Percentiles rank a stretch among this genome's conserved stretches.
Conservation (phyloP, 208 protist genomes). For the Strigomonas culicis region DNA sequence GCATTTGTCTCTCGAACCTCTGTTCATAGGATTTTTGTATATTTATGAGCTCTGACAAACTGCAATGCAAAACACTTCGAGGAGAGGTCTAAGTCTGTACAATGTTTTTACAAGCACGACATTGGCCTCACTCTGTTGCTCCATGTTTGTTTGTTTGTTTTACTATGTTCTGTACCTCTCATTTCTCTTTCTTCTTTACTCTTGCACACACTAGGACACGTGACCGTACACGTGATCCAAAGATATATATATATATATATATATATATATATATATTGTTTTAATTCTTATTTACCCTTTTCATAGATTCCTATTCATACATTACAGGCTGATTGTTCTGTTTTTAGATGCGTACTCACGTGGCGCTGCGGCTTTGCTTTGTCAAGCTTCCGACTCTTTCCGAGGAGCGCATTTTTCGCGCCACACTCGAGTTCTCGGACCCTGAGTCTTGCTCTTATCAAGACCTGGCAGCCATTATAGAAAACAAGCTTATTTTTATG, state of each 20-base stretch:
- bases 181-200: too few relatives aligned
- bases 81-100: too few relatives aligned
- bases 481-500: slow-evolving; percentile 80
- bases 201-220: too few relatives aligned
- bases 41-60: too few relatives aligned
- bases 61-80: too few relatives aligned
- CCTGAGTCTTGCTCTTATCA: slow-evolving; percentile 53
- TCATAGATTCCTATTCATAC: slow-evolving; percentile 1
- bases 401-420: slow-evolving; percentile 70
- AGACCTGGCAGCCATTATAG: slow-evolving; percentile 55
- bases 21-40: background rate
- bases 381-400: slow-evolving; percentile 49
- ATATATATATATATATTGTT: background rate
- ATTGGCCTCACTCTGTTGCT: too few relatives aligned
- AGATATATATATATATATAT: too few relatives aligned
- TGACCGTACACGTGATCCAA: too few relatives aligned
- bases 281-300: background rate
- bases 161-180: background rate
- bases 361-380: slow-evolving; percentile 52
- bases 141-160: slow-evolving; percentile 10
- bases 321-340: background rate
- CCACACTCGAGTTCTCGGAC: slow-evolving; percentile 29
- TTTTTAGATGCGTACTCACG: background rate
- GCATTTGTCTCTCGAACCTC: too few relatives aligned
- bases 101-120: too few relatives aligned